phyloP scores from a whole-genome alignment of 805 yeast species.

The Suhomyces faveliae region DNA sequence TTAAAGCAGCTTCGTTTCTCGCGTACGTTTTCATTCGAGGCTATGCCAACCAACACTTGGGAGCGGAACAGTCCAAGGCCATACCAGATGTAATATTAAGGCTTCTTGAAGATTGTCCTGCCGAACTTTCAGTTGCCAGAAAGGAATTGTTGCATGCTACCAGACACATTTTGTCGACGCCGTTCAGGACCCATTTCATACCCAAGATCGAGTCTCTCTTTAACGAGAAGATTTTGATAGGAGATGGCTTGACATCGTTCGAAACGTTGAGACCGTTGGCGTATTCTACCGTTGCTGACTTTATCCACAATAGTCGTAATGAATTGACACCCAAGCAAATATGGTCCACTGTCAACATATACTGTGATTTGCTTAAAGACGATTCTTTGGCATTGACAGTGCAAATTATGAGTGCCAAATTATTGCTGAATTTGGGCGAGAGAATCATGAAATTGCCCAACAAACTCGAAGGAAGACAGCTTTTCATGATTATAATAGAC shows the following conservation, averaged over 20 bases:
- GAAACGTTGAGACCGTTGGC: constrained; percentile 92
- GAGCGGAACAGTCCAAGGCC: constrained; percentile 41
- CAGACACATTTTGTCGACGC: constrained; percentile 90
- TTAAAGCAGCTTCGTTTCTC: constrained; percentile 90
- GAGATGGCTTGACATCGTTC: constrained; percentile 87
- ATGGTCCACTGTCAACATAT: constrained; percentile 81
- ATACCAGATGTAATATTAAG: constrained; percentile 89
- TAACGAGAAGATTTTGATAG: constrained; percentile 83
- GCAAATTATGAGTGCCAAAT: constrained; percentile 94
- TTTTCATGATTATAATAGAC: constrained; percentile 81
- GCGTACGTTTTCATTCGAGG: constrained; percentile 91
- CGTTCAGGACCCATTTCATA: constrained; percentile 75
- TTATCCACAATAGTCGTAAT: constrained; percentile 85
- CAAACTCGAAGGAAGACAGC: constrained; percentile 76
- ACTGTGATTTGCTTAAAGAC: constrained; percentile 78
- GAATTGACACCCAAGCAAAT: constrained; percentile 81
- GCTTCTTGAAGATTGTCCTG: constrained; percentile 90
- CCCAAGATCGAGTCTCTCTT: constrained; percentile 83
- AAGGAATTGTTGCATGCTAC: constrained; percentile 93
- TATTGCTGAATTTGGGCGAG: constrained; percentile 84
- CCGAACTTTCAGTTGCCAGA: constrained; percentile 86
- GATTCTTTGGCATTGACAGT: constrained; percentile 80
- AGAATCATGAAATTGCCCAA: constrained; percentile 79
- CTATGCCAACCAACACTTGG: constrained; percentile 62
- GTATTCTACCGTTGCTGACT: constrained; percentile 92